These are phyloP conservation scores for Capsicum baccatum DNA, from an alignment of 257 asterid genomes.

Conservation along the genomic window DNA sequence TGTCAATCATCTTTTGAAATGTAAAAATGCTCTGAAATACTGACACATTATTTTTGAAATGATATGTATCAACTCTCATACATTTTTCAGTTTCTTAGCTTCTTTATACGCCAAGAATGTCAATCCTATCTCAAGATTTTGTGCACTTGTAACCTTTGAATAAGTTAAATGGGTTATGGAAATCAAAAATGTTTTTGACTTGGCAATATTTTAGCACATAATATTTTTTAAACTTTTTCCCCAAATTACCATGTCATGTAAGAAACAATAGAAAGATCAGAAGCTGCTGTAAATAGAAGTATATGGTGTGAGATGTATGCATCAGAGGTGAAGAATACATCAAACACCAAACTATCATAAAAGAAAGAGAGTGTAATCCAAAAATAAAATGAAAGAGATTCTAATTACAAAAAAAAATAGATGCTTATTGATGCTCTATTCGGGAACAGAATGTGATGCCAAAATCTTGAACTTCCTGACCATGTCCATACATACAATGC, in stretches of 20 bases:
- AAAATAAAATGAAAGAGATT: neutral
- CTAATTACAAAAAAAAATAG: neutral
- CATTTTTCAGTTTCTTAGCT: slow-evolving; percentile 18
- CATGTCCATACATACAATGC: neutral
- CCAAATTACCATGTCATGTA: neutral
- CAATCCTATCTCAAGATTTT: neutral
- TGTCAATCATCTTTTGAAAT: neutral
- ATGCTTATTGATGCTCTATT: neutral
- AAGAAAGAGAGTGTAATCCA: neutral
- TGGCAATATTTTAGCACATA: neutral
- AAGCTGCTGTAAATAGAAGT: neutral
- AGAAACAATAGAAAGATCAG: neutral
- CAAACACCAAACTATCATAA: slow-evolving; percentile 18
- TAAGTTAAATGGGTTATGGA: neutral
- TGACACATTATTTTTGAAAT: neutral
- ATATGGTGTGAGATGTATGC: slow-evolving; percentile 14
- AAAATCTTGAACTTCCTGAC: neutral
- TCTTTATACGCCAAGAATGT: neutral
- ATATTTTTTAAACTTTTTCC: neutral
- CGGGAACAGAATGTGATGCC: neutral
- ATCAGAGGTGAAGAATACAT: neutral
- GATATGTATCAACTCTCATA: neutral
- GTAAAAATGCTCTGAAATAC: neutral
- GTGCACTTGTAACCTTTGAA: neutral
- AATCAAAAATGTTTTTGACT: neutral